Conservation (phyloP, 1,139 yeast species). For the Scheffersomyces cryptocercus region DNA sequence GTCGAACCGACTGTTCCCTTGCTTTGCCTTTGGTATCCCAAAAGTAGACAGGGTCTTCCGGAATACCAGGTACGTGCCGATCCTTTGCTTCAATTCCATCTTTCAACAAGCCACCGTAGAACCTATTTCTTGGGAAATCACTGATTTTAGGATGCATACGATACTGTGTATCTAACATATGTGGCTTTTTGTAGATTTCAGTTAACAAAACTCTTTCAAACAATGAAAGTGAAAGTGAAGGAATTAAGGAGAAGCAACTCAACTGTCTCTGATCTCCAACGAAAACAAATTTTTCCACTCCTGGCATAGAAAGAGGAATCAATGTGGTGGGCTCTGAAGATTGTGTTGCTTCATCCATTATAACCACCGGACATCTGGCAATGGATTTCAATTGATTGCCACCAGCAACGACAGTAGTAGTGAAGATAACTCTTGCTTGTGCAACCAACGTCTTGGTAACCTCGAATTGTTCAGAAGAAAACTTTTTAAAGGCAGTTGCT, state of each 20-base stretch:
- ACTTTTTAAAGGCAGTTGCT: conserved; percentile 49
- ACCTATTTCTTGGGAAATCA: conserved; percentile 60
- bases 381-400: conserved; percentile 61
- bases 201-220: conserved; percentile 60
- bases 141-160: conserved; percentile 67
- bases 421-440: conserved; percentile 68
- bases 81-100: conserved; percentile 61
- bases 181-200: conserved; percentile 58
- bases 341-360: conserved; percentile 49
- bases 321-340: conserved; percentile 71
- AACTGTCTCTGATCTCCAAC: conserved; percentile 73
- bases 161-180: conserved; percentile 71
- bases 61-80: conserved; percentile 42
- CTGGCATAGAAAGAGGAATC: conserved; percentile 69
- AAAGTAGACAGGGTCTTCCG: conserved; percentile 49
- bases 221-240: conserved; percentile 56
- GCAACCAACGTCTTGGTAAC: conserved; percentile 52
- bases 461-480: conserved; percentile 42
- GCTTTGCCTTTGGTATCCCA: conserved; percentile 51
- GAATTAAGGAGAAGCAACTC: conserved; percentile 67
- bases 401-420: conserved; percentile 74
- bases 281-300: conserved; percentile 65
- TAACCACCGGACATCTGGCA: conserved; percentile 62
- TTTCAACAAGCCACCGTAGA: conserved; percentile 53
- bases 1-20: conserved; percentile 47